Percentiles rank a stretch among this genome's conserved stretches.
phyloP scores from a whole-genome alignment of 306 rosid species.

The Medicago truncatula region DNA sequence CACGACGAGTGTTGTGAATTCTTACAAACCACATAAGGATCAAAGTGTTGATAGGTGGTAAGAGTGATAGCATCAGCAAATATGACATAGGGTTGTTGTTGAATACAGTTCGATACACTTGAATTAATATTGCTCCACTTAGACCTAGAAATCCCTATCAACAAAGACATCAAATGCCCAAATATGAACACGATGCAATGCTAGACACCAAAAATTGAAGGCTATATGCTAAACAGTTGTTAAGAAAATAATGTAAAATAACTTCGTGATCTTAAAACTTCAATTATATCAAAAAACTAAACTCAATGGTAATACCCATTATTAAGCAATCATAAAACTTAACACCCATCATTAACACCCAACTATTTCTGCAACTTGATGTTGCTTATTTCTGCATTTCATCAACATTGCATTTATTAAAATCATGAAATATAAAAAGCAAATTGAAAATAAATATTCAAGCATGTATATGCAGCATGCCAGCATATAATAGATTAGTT shows the following conservation, averaged over 20 bases:
- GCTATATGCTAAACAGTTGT: background rate
- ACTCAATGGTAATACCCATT: background rate
- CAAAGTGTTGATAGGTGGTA: constrained; percentile 62
- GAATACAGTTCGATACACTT: constrained; percentile 59
- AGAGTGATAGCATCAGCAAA: constrained; percentile 72
- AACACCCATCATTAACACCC: background rate
- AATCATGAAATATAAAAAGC: background rate
- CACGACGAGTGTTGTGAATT: constrained; percentile 53
- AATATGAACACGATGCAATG: constrained; percentile 22
- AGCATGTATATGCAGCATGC: background rate
- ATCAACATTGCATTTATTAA: no score
- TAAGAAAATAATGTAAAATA: background rate
- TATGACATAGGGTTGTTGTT: constrained; percentile 58
- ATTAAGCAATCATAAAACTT: background rate
- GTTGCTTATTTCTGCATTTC: no score
- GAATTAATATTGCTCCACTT: constrained; percentile 84
- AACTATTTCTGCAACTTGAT: background rate
- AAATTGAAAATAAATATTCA: background rate
- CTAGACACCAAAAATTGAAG: constrained; percentile 28
- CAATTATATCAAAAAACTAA: background rate
- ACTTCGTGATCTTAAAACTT: no score
- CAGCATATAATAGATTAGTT: no score
- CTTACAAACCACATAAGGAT: constrained; percentile 74
- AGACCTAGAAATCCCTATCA: constrained; percentile 86
- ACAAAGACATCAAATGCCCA: constrained; percentile 10